phyloP scores from a whole-genome alignment of 2,329 filamentous ascomycete species.

The Trichoderma endophyticum region DNA sequence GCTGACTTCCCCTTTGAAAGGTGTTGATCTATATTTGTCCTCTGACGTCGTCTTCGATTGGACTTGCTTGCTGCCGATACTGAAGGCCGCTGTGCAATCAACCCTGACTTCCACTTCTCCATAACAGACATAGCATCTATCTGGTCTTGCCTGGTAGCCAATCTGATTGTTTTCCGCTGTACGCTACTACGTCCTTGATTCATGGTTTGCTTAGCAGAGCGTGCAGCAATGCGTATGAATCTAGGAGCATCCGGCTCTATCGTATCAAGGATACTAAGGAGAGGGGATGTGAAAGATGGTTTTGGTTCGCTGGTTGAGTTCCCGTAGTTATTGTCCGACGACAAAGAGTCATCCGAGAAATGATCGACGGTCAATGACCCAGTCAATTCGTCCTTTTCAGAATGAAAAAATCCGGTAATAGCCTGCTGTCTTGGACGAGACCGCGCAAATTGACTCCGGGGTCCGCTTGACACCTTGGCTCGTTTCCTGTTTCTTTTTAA shows the following conservation, averaged over 20 bases:
- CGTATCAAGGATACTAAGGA: slow-evolving; percentile 61
- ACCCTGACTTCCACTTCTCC: slow-evolving; percentile 54
- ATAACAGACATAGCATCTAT: slow-evolving; percentile 54
- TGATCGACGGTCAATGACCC: neutral
- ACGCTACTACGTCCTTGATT: slow-evolving; percentile 55
- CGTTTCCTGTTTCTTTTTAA: slow-evolving; percentile 26
- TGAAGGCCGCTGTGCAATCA: slow-evolving; percentile 42
- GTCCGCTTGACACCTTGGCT: neutral
- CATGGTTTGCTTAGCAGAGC: slow-evolving; percentile 47
- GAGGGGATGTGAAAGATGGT: slow-evolving; percentile 30
- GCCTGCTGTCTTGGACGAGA: slow-evolving; percentile 29
- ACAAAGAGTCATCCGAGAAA: neutral
- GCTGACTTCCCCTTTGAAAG: neutral
- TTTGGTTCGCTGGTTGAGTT: slow-evolving; percentile 21
- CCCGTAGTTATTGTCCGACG: neutral
- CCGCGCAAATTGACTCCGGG: slow-evolving; percentile 21
- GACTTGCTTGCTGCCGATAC: slow-evolving; percentile 29
- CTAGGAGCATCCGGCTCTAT: slow-evolving; percentile 50
- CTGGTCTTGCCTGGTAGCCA: slow-evolving; percentile 61
- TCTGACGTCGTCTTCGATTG: slow-evolving; percentile 16
- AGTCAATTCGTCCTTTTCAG: neutral
- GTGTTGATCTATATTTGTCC: slow-evolving; percentile 22
- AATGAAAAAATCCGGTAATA: slow-evolving; percentile 32
- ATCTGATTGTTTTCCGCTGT: slow-evolving; percentile 52
- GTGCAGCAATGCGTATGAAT: slow-evolving; percentile 61